These are phyloP conservation scores for Peterozyma toletana DNA, from an alignment of 805 yeast genomes.

Conservation along the genomic window DNA sequence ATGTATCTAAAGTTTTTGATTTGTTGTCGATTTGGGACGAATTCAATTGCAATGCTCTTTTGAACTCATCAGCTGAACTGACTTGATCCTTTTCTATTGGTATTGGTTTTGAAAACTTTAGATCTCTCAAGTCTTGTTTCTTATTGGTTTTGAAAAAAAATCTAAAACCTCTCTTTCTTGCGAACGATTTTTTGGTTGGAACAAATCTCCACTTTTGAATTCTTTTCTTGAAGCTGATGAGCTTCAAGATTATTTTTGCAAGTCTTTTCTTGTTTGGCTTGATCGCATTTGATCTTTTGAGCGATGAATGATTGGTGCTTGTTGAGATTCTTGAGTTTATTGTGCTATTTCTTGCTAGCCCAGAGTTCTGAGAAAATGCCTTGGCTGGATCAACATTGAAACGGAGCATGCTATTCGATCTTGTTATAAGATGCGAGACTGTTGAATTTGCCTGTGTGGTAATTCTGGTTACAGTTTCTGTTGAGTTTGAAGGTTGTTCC, in stretches of 20 bases:
- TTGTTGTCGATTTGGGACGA: neutral
- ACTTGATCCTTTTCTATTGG: neutral
- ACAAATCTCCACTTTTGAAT: slow-evolving; percentile 5
- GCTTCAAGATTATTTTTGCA: slow-evolving; percentile 1
- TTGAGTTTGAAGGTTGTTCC: too few relatives aligned
- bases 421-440: neutral
- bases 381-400: slow-evolving; percentile 3
- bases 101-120: neutral
- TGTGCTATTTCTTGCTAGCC: neutral
- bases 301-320: slow-evolving; percentile 1
- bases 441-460: neutral
- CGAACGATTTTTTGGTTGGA: neutral
- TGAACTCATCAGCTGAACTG: neutral
- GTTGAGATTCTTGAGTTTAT: neutral
- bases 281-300: slow-evolving; percentile 8
- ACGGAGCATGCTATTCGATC: slow-evolving; percentile 2
- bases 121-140: neutral
- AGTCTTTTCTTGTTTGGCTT: slow-evolving; percentile 6
- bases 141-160: too few relatives aligned
- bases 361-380: neutral
- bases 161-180: neutral
- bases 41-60: neutral
- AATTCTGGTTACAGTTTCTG: too few relatives aligned
- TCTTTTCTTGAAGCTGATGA: neutral
- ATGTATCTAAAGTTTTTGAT: neutral